phyloP scores from a whole-genome alignment of 306 rosid species.

The Citrullus colocynthis region DNA sequence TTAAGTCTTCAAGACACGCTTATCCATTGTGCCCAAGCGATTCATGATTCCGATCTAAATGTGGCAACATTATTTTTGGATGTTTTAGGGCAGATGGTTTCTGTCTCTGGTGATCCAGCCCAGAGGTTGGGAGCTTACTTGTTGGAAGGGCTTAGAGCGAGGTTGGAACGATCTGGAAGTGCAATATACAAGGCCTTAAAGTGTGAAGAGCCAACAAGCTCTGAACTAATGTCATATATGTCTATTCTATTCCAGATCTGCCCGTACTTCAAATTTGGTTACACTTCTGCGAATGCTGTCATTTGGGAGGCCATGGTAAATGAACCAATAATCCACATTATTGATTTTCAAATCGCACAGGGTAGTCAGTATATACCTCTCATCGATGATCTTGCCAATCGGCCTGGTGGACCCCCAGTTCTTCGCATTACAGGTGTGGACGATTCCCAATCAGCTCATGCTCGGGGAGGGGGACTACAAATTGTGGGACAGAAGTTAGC shows the following conservation, averaged over 20 bases:
- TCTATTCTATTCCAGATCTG: conserved; percentile 41
- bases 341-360: conserved; percentile 94
- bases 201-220: conserved; percentile 68
- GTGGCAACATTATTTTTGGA: conserved; percentile 42
- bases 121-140: conserved; percentile 86
- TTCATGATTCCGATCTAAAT: conserved; percentile 27
- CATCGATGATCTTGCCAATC: conserved; percentile 40
- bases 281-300: conserved; percentile 51
- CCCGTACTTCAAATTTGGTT: conserved; percentile 76
- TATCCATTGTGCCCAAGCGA: conserved; percentile 38
- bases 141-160: conserved; percentile 92
- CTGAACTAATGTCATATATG: conserved; percentile 70
- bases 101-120: conserved; percentile 62
- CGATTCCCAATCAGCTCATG: conserved; percentile 70
- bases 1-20: conserved; percentile 43
- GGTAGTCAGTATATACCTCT: conserved; percentile 68
- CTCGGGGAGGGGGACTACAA: conserved; percentile 87
- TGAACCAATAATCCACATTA: conserved; percentile 63
- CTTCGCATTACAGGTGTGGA: conserved; percentile 74
- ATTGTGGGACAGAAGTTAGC: conserved; percentile 45
- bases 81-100: conserved; percentile 63
- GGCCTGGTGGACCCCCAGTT: conserved; percentile 47
- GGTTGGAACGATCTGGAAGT: conserved; percentile 73
- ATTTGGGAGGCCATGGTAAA: conserved; percentile 51
- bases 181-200: conserved; percentile 56